A percentile compares a stretch with the other conserved stretches of the same genome.
These are phyloP conservation scores for Epichloe gansuensis DNA, from an alignment of 2,329 filamentous ascomycete genomes.

Conservation along the genomic window DNA sequence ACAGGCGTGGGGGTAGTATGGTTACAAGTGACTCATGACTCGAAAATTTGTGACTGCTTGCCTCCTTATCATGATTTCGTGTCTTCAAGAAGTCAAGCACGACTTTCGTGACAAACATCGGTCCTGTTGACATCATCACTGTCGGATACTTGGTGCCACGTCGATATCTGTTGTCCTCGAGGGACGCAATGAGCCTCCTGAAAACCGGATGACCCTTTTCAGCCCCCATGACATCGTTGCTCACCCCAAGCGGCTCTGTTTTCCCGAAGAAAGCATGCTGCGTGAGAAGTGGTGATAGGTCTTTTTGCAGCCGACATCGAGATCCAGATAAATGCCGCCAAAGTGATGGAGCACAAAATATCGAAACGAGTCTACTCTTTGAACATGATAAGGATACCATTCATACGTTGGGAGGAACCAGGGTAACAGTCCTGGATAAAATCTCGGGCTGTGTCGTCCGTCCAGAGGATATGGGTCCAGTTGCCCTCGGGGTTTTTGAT, in stretches of 20 bases:
- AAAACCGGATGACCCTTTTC: not conserved
- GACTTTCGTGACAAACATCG: conserved; percentile 1
- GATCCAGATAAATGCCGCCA: conserved; percentile 70
- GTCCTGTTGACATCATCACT: conserved; percentile 3
- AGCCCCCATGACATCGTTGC: conserved; percentile 1
- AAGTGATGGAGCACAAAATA: conserved; percentile 70
- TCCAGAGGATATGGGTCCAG: conserved; percentile 47
- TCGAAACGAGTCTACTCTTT: conserved; percentile 65
- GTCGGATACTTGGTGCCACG: conserved; percentile 4
- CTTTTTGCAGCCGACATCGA: conserved; percentile 35
- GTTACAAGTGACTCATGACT: not conserved
- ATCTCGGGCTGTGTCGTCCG: conserved; percentile 53
- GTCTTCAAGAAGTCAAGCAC: not conserved
- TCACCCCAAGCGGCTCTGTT: not conserved
- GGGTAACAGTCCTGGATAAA: conserved; percentile 62
- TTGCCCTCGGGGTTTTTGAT: not conserved
- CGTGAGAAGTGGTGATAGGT: not conserved
- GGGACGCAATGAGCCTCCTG: not conserved
- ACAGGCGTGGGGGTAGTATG: not conserved
- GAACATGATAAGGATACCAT: conserved; percentile 61
- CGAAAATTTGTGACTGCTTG: not conserved
- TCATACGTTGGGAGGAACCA: conserved; percentile 70
- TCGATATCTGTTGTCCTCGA: not conserved
- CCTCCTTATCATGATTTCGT: not conserved
- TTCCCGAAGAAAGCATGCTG: conserved; percentile 1